Evolutionary conservation across 495 filamentous ascomycete species (phyloP).

Genomic region (Penicillium turbatum): DNA sequence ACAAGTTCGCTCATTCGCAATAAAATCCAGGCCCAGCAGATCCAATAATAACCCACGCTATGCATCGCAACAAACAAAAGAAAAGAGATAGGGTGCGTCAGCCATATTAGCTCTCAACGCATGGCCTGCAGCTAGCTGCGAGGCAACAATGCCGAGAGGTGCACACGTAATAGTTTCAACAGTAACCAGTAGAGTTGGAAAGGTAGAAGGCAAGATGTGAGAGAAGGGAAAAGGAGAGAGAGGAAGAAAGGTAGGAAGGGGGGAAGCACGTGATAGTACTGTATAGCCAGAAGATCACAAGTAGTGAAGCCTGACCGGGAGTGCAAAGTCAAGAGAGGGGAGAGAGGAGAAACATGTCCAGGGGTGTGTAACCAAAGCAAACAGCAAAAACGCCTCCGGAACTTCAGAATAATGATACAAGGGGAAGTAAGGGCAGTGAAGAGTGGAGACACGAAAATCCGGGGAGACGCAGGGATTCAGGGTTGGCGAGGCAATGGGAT

Average conservation of each 20-base stretch:
- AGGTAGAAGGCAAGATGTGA: background rate
- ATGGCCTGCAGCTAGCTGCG: conserved; percentile 13
- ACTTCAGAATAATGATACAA: conserved; percentile 23
- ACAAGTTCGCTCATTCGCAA: conserved; percentile 24
- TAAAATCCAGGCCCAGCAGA: conserved; percentile 7
- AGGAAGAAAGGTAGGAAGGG: background rate
- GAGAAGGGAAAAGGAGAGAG: background rate
- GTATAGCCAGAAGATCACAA: background rate
- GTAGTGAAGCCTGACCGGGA: conserved; percentile 4
- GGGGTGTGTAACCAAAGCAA: conserved; percentile 1
- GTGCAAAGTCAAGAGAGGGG: background rate
- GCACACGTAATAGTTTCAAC: background rate
- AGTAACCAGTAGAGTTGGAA: conserved; percentile 5
- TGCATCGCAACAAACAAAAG: conserved; percentile 28
- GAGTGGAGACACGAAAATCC: conserved; percentile 16
- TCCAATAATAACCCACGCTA: conserved; percentile 27
- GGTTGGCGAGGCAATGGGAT: conserved; percentile 11
- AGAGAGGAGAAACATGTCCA: background rate
- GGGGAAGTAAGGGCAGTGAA: conserved; percentile 2
- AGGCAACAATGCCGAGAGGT: background rate
- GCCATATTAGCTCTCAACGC: conserved; percentile 2
- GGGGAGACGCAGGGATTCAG: conserved; percentile 16
- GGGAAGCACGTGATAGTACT: background rate
- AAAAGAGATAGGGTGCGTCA: conserved; percentile 16
- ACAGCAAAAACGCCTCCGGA: conserved; percentile 3